Conservation (phyloP, 148 eudicot genomes). For the Camellia lanceoleosa region DNA sequence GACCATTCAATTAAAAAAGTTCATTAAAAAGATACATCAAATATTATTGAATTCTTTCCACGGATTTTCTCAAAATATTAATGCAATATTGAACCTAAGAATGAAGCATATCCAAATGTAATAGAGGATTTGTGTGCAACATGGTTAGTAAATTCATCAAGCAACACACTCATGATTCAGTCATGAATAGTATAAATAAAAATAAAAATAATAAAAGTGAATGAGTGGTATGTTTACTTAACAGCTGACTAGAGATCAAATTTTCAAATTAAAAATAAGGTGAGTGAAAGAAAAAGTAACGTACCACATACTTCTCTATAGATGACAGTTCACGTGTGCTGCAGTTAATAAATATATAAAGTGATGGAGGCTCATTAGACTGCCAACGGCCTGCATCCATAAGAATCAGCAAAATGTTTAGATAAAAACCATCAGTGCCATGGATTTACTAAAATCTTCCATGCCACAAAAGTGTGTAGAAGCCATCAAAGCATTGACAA, state of each 20-base stretch:
- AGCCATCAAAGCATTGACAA: not conserved
- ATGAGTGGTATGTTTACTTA: not conserved
- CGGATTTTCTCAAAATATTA: not conserved
- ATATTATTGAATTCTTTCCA: not conserved
- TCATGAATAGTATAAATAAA: not conserved
- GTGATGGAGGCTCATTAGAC: slow-evolving; percentile 68
- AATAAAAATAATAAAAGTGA: not conserved
- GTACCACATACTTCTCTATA: slow-evolving; percentile 95
- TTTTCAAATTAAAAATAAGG: slow-evolving; percentile 1
- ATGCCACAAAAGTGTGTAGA: not conserved
- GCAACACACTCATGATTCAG: slow-evolving; percentile 4
- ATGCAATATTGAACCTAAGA: not conserved
- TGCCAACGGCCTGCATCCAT: slow-evolving; percentile 76
- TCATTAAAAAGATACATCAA: not conserved
- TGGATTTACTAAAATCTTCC: not conserved
- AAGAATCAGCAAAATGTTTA: slow-evolving; percentile 9
- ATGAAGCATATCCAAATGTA: not conserved
- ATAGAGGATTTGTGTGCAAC: not conserved
- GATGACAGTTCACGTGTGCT: slow-evolving; percentile 83
- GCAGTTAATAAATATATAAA: slow-evolving; percentile 75
- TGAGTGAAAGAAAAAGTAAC: slow-evolving; percentile 29
- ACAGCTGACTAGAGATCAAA: not conserved
- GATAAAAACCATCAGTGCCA: slow-evolving; percentile 1
- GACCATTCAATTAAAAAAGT: not conserved
- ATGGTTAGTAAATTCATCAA: not conserved